Conservation (phyloP, 2,329 filamentous ascomycete genomes). For the Ustilaginoidea virens region DNA sequence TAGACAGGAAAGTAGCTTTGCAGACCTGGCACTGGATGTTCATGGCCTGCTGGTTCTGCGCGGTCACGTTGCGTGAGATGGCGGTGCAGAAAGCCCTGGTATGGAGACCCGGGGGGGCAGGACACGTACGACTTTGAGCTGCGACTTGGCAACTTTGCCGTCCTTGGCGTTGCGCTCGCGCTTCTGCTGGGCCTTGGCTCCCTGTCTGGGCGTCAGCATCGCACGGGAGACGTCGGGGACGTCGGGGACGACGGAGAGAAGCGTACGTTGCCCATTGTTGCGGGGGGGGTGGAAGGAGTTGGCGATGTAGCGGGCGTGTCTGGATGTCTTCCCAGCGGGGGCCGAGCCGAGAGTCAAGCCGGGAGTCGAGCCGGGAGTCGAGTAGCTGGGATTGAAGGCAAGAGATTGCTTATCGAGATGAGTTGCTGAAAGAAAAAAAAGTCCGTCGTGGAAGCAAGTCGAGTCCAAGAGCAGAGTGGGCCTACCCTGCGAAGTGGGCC, state of each 20-base stretch:
- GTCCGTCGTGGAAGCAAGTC: too few relatives aligned
- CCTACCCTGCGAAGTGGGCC: too few relatives aligned
- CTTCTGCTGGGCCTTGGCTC: slow-evolving; percentile 55
- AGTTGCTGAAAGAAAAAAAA: too few relatives aligned
- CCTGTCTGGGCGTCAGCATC: slow-evolving; percentile 20
- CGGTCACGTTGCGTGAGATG: too few relatives aligned
- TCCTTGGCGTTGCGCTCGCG: slow-evolving; percentile 57
- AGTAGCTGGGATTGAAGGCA: too few relatives aligned
- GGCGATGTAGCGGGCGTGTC: too few relatives aligned
- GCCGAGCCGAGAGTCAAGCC: too few relatives aligned
- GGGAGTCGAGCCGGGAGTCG: too few relatives aligned
- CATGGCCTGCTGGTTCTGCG: slow-evolving; percentile 56
- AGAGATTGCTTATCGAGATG: too few relatives aligned
- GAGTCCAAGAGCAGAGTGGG: too few relatives aligned
- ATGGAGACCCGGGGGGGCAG: not conserved
- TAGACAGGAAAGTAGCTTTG: slow-evolving; percentile 68
- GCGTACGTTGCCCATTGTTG: slow-evolving; percentile 20
- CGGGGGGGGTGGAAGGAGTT: not conserved
- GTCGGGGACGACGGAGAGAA: not conserved
- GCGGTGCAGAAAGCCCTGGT: not conserved
- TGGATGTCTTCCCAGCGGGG: too few relatives aligned
- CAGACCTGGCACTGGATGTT: slow-evolving; percentile 64
- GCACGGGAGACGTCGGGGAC: not conserved
- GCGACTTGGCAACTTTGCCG: slow-evolving; percentile 42
- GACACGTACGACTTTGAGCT: slow-evolving; percentile 49